phyloP scores from a whole-genome alignment of 2,329 filamentous ascomycete genomes.

The Tothia fuscella region DNA sequence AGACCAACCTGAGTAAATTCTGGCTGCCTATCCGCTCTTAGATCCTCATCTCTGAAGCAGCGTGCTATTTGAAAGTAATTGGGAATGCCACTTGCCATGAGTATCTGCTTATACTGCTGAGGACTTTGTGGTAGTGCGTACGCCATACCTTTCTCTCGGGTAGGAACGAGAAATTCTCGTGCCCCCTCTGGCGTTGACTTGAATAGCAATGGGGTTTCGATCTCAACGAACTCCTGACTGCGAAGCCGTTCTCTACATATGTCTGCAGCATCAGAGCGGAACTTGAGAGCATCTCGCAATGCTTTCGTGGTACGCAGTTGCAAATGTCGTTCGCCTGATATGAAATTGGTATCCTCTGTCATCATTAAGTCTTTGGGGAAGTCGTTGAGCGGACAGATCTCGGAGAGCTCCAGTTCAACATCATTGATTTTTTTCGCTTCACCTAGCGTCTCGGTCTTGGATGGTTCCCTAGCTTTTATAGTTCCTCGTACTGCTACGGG shows the following conservation, averaged over 20 bases:
- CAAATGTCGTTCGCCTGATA: conserved; percentile 64
- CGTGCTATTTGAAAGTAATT: conserved; percentile 87
- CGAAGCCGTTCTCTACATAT: conserved; percentile 44
- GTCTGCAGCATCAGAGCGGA: conserved; percentile 50
- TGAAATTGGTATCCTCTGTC: conserved; percentile 60
- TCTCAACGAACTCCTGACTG: conserved; percentile 51
- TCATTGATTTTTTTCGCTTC: conserved; percentile 23
- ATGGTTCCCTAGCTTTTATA: conserved; percentile 30
- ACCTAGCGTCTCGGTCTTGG: conserved; percentile 20
- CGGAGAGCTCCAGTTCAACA: conserved; percentile 50
- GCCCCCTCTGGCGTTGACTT: conserved; percentile 96
- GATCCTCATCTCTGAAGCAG: conserved; percentile 92
- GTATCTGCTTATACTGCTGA: conserved; percentile 95
- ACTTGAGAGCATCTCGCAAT: conserved; percentile 55
- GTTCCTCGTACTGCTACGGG: conserved; percentile 43
- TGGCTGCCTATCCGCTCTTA: conserved; percentile 83
- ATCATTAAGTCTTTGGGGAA: conserved; percentile 69
- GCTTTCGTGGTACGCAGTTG: conserved; percentile 66
- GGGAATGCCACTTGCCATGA: conserved; percentile 79
- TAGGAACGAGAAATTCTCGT: conserved; percentile 87
- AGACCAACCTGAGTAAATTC: conserved; percentile 76
- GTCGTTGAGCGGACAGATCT: conserved; percentile 56
- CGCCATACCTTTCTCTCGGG: conserved; percentile 59
- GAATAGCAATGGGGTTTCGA: conserved; percentile 90
- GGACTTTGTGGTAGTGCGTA: conserved; percentile 94